Evolutionary conservation across 306 rosid species (phyloP).

Genomic region (Gleditsia sinensis): DNA sequence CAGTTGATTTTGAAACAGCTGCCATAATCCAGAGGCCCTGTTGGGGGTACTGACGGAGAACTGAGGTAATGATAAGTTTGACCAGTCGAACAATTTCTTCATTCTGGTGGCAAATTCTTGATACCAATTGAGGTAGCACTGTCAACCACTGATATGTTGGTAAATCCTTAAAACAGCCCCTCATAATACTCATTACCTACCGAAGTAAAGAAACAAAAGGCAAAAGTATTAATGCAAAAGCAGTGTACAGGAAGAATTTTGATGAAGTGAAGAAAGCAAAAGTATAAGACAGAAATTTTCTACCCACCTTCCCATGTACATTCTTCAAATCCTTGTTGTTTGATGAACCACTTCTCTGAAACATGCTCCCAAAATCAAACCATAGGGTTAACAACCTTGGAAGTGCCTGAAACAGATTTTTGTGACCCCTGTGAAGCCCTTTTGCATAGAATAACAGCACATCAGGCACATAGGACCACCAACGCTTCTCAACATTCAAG

Average conservation of each 20-base stretch:
- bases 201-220: conserved; percentile 38
- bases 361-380: conserved; percentile 95
- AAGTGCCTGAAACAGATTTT: conserved; percentile 95
- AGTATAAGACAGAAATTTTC: conserved; percentile 16
- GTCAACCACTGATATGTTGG: conserved; percentile 95
- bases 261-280: conserved; percentile 33
- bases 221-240: conserved; percentile 24
- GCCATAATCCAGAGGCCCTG: conserved; percentile 99
- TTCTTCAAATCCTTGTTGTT: conserved; percentile 61
- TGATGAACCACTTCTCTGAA: conserved; percentile 63
- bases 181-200: conserved; percentile 71
- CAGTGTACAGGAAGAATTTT: conserved; percentile 25
- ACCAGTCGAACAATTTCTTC: conserved; percentile 82
- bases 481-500: conserved; percentile 62
- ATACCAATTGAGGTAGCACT: conserved; percentile 94
- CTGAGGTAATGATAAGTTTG: conserved; percentile 77
- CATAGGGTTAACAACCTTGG: conserved; percentile 94
- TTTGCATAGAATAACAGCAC: conserved; percentile 88
- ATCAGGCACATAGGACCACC: conserved; percentile 94
- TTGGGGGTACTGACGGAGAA: conserved; percentile 84
- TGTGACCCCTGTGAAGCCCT: conserved; percentile 96
- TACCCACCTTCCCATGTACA: conserved; percentile 63
- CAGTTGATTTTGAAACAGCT: conserved; percentile 93
- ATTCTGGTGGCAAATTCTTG: conserved; percentile 97
- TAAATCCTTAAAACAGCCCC: conserved; percentile 88